phyloP scores from a whole-genome alignment of 140 eudicot genomes.

The Cichorium intybus region DNA sequence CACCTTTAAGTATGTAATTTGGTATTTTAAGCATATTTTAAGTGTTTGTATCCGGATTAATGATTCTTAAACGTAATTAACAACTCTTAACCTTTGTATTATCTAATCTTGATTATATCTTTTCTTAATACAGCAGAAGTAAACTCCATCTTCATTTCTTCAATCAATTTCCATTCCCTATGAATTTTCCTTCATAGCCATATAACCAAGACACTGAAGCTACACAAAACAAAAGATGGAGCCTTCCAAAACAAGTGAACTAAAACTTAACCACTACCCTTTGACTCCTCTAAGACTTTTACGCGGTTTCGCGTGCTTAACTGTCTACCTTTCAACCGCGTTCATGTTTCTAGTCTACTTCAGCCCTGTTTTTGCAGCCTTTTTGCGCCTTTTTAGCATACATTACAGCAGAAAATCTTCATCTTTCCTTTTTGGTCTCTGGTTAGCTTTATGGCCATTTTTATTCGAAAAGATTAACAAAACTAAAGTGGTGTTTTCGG shows the following conservation, averaged over 20 bases:
- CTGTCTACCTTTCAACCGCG: constrained; percentile 64
- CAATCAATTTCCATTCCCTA: constrained; percentile 3
- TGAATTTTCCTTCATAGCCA: constrained; percentile 2
- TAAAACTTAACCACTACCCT: constrained; percentile 50
- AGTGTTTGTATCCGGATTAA: too few relatives aligned
- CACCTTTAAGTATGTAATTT: constrained; percentile 8
- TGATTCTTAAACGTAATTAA: too few relatives aligned
- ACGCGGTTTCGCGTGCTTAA: constrained; percentile 74
- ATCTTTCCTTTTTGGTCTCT: constrained; percentile 55
- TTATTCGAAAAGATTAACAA: constrained; percentile 76
- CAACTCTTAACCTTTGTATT: background rate
- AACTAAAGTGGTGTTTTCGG: constrained; percentile 74
- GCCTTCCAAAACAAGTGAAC: constrained; percentile 34
- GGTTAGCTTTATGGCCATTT: constrained; percentile 92
- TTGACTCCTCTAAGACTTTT: constrained; percentile 62
- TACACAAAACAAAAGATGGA: constrained; percentile 44
- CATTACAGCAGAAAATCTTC: constrained; percentile 60
- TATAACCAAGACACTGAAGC: constrained; percentile 22
- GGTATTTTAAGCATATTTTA: background rate
- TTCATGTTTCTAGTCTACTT: constrained; percentile 69
- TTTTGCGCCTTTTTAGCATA: constrained; percentile 61
- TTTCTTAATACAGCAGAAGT: constrained; percentile 26
- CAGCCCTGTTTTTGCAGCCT: constrained; percentile 39
- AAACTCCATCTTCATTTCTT: constrained; percentile 10
- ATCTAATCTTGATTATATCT: background rate